Base-by-base conservation (phyloP, 768 basidiomycete genomes). In the Tricholoma furcatifolium region DNA sequence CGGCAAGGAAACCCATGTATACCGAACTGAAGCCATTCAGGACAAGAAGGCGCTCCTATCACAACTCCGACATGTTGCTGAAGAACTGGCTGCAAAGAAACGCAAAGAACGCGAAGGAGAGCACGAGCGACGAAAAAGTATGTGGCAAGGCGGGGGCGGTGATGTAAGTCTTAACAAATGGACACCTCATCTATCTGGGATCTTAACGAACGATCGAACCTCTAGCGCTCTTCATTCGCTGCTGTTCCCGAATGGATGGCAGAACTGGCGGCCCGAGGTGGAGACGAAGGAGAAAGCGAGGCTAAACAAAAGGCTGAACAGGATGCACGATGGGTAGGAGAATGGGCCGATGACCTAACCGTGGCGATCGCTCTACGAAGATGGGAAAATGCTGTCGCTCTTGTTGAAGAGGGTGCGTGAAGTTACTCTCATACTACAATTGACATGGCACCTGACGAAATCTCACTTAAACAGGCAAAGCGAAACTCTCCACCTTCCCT, bases 71-170 rank as follows among this genome's bases (percentile, higher is more conserved):
- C 89, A 91, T 61, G 89, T 95, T 4, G 92, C 94, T 0, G 95
- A 98, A 66, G 96, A 98, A 61, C 75, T 97, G 3, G 80, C 88
- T 7, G 82, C 87, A 39, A 91, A 93, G 70, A 88, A 84, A 61
- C 83, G 95, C 50, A 96, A 93, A 68, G 93, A 98, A 62, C 88
- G 93, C 51, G 89, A 98, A 71, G 91, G 91, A 46, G 91, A 95
- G 70, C 87, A 97, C 61, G 92, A 94, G 65, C 76, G 93, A 51
- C 77, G 94, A 39, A 91, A 92, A 69, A 89, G 81, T 59, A 67
- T 88, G 67, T 90, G 84, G 82, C 71, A 78, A 51, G 70, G 70
- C 30, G 71, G 70, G 32, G 80, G 75, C 41, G 81, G 79, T 54
- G 64, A 70, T 58, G 69, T 70, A 58, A 44, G 68, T 64, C 21